phyloP scores from a whole-genome alignment of 345 rosid genomes.

The Euclidium syriacum region DNA sequence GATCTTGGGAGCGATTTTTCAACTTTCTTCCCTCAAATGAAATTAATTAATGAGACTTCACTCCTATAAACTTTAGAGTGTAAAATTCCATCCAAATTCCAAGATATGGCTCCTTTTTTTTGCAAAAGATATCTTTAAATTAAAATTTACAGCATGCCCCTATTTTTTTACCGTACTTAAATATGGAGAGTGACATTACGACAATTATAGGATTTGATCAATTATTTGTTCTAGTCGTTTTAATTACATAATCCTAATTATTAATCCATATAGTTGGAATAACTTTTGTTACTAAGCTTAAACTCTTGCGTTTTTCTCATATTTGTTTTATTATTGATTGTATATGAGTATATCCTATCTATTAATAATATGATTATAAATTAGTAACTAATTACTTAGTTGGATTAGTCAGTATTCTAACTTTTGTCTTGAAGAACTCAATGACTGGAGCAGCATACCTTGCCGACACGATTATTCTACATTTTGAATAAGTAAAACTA shows the following conservation, averaged over 20 bases:
- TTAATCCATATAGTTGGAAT: not conserved
- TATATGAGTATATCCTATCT: too few species aligned
- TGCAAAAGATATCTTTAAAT: not conserved
- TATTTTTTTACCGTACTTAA: too few species aligned
- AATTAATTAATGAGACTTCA: not conserved
- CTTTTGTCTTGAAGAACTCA: not conserved
- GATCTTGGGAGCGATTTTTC: not conserved
- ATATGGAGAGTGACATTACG: too few species aligned
- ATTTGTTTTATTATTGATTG: not conserved
- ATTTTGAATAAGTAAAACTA: not conserved
- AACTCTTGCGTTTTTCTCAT: not conserved
- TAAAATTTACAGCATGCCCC: too few species aligned
- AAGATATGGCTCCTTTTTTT: conserved; percentile 1
- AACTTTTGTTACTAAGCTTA: not conserved
- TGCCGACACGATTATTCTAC: conserved; percentile 64
- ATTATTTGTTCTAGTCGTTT: too few species aligned
- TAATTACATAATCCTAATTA: too few species aligned
- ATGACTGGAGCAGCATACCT: conserved; percentile 18
- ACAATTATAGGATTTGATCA: too few species aligned
- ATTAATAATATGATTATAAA: not conserved
- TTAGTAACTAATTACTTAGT: not conserved
- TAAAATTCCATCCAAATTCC: not conserved
- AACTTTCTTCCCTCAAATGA: not conserved
- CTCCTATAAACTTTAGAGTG: not conserved
- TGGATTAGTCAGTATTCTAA: not conserved